Conservation (phyloP, 2,329 filamentous ascomycete species). For the Fusarium citri region DNA sequence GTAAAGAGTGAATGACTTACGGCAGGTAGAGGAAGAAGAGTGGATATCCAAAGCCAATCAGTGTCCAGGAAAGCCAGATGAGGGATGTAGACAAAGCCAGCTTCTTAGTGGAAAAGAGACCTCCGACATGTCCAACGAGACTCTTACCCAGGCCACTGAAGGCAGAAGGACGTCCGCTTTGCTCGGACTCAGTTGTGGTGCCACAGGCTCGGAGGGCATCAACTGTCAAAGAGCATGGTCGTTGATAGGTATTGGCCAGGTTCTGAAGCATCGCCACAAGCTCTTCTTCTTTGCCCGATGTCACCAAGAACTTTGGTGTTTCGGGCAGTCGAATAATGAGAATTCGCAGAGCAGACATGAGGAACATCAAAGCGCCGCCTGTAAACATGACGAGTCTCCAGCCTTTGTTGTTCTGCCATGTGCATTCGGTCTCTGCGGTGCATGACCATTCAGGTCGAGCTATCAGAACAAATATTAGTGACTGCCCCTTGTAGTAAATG, state of each 20-base stretch:
- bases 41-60: constrained; percentile 79
- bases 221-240: constrained; percentile 8
- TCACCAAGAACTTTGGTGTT: constrained; percentile 21
- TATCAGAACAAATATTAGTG: background rate
- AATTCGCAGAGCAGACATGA: constrained; percentile 15
- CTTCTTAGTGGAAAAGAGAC: constrained; percentile 18
- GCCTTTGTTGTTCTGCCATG: background rate
- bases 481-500: too few species aligned
- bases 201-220: constrained; percentile 15
- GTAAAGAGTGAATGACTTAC: constrained; percentile 46
- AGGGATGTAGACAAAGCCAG: constrained; percentile 15
- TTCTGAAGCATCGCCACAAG: constrained; percentile 9
- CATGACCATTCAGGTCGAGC: constrained; percentile 28
- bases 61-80: constrained; percentile 44
- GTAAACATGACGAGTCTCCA: constrained; percentile 37
- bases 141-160: constrained; percentile 35
- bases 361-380: constrained; percentile 14
- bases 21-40: constrained; percentile 81
- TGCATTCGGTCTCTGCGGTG: background rate
- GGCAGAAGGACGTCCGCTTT: background rate
- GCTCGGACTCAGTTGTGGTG: constrained; percentile 47
- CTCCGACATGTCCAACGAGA: background rate
- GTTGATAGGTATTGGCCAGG: constrained; percentile 5
- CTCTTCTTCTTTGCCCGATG: constrained; percentile 4
- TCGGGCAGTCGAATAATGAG: constrained; percentile 2